Conservation (phyloP, 768 basidiomycete genomes). For the Glaciozyma martinii region DNA sequence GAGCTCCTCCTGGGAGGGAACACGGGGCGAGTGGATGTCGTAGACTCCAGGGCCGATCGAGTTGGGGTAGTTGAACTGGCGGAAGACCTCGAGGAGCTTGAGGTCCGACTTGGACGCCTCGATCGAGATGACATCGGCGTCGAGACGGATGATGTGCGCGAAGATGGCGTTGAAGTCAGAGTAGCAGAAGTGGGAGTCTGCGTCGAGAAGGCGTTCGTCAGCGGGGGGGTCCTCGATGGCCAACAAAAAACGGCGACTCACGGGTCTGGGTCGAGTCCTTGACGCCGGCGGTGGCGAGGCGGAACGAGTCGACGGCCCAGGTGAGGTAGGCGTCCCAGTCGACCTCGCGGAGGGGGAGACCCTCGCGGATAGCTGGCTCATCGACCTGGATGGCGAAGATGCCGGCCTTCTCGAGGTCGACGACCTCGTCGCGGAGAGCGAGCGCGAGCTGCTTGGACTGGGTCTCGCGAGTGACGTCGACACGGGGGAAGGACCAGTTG, state of each 20-base stretch:
- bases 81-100: slow-evolving; percentile 93
- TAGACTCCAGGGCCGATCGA: slow-evolving; percentile 73
- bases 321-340: slow-evolving; percentile 95
- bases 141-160: slow-evolving; percentile 89
- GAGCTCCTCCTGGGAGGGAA: slow-evolving; percentile 87
- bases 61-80: slow-evolving; percentile 88
- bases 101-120: slow-evolving; percentile 98
- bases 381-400: slow-evolving; percentile 99
- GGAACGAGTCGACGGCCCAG: slow-evolving; percentile 99
- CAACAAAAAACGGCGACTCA: no score
- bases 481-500: slow-evolving; percentile 99
- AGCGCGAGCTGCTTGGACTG: slow-evolving; percentile 98
- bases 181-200: slow-evolving; percentile 35
- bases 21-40: slow-evolving; percentile 87
- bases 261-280: slow-evolving; percentile 89
- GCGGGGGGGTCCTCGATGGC: no score
- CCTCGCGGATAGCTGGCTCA: slow-evolving; percentile 98
- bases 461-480: slow-evolving; percentile 87
- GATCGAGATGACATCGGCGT: slow-evolving; percentile 95
- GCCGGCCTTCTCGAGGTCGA: slow-evolving; percentile 83
- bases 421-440: slow-evolving; percentile 93
- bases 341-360: slow-evolving; percentile 86
- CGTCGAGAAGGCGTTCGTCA: neutral
- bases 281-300: slow-evolving; percentile 92
- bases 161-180: slow-evolving; percentile 99